Base-by-base conservation (phyloP, 225 moss, liverwort and hornwort genomes). In the Polytrichum formosum region DNA sequence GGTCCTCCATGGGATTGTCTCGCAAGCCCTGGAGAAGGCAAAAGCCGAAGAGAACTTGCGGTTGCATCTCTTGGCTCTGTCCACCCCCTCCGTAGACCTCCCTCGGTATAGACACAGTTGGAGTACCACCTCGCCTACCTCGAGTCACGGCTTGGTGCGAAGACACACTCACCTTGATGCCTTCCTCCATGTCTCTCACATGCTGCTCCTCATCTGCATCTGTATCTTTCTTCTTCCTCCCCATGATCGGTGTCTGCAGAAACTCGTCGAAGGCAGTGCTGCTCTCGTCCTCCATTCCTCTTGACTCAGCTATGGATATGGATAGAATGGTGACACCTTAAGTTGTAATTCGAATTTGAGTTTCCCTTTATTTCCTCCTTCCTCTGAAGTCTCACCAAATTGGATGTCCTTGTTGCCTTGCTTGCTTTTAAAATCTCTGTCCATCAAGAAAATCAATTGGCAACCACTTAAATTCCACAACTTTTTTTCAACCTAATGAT, bases 41-140 rank as follows among this genome's bases (percentile, higher is more conserved):
- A 28, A 84, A 90, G 0, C 97, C 97, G 82, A 79, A 98, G 4
- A 75, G 73, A 20, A 87, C 87, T 62, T 92, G 91, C 29, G 97
- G 97, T 62, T 82, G 91, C 72, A 91, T 35, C 25, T 67, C 60
- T 63, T 82, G 72, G 85, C 94, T 94, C 54, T 74, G 82, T 6
- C 97, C 94, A 29, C 89, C 83, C 58, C 86, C 86, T 63, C 25
- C 71, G 27, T 5, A 72, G 6, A 79, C 74, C 61, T 87, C 76
- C 68, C 67, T 25, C 10, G 33, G 19, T 54, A 76, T 74, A 30
- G 53, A 55, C 35, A 70, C 28, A 3, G 65, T 72, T 33, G 76
- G 65, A 5, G 69, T 56, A 17, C 26, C 28, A 54, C 56, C 69
- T 46, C 87, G 80, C 5, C 37, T 18, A 7, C 83, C 83, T 67